Evolutionary conservation across 2,329 filamentous ascomycete species (phyloP).

Genomic region (Colletotrichum horii): DNA sequence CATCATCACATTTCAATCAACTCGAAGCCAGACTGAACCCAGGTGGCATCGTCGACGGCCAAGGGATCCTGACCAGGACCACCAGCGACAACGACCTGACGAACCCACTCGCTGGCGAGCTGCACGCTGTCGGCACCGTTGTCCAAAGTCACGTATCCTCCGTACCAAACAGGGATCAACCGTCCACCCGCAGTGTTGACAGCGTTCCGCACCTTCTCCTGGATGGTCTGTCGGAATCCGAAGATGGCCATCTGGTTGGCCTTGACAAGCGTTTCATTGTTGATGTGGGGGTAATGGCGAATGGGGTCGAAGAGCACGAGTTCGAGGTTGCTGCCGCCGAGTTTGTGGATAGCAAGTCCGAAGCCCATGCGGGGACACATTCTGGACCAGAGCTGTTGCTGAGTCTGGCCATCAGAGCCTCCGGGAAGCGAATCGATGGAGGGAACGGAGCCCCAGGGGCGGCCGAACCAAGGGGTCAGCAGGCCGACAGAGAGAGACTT

Average conservation of each 20-base stretch:
- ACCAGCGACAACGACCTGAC: not conserved
- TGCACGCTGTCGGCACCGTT: not conserved
- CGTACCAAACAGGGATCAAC: not conserved
- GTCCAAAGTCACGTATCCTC: not conserved
- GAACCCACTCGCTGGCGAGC: not conserved
- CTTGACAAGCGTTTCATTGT: not conserved
- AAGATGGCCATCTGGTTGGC: not conserved
- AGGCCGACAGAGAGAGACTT: not conserved
- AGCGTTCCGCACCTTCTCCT: not conserved
- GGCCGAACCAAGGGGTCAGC: not conserved
- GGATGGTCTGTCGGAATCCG: not conserved
- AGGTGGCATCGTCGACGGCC: not conserved
- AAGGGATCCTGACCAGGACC: not conserved
- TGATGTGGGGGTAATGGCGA: not conserved
- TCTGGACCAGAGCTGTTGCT: not conserved
- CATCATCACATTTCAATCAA: not conserved
- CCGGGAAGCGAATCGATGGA: not conserved
- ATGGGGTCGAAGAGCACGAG: not conserved
- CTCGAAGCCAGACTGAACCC: not conserved
- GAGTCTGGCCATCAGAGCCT: not conserved
- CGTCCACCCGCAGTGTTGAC: not conserved
- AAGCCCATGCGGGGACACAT: not conserved
- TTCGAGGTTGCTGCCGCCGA: not conserved
- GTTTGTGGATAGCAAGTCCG: not conserved
- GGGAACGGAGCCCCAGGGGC: not conserved